Percentiles rank a stretch among this genome's conserved stretches.
Conservation (phyloP, 75 land plant species). For the Cryptomeria japonica region DNA sequence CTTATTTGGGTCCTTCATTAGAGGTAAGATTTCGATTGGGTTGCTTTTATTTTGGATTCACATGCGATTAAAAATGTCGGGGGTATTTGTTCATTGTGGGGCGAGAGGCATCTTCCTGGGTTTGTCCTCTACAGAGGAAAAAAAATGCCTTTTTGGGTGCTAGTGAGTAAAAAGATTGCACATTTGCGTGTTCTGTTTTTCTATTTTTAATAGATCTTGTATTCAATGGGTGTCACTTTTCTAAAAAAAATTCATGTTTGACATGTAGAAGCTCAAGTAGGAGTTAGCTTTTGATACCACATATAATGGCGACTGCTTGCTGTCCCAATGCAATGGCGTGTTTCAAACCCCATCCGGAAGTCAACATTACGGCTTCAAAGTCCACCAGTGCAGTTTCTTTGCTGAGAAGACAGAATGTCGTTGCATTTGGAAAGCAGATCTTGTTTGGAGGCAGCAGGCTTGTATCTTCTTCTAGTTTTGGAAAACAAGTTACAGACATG, state of each 20-base stretch:
- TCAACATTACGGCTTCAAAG: neutral
- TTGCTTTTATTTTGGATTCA: neutral
- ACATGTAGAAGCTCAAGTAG: neutral
- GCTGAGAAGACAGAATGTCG: neutral
- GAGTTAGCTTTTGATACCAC: neutral
- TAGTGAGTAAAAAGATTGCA: neutral
- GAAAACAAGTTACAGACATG: neutral
- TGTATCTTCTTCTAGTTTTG: neutral
- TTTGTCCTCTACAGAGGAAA: neutral
- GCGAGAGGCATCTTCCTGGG: neutral
- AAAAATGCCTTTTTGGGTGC: neutral
- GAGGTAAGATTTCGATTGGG: neutral
- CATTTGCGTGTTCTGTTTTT: neutral
- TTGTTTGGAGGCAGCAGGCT: conserved; percentile 4
- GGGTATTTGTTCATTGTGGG: neutral
- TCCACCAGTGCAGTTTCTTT: neutral
- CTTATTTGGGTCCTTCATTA: neutral
- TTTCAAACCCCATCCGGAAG: neutral
- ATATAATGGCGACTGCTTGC: conserved; percentile 2
- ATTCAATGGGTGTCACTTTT: neutral
- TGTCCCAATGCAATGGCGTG: neutral
- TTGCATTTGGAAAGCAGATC: neutral
- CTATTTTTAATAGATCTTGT: neutral
- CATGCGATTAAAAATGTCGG: neutral
- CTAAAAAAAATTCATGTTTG: neutral